Evolutionary conservation across 2,329 filamentous ascomycete species (phyloP), one percentile per base, ranked within the genome.

Genomic region (Nemania diffusa): DNA sequence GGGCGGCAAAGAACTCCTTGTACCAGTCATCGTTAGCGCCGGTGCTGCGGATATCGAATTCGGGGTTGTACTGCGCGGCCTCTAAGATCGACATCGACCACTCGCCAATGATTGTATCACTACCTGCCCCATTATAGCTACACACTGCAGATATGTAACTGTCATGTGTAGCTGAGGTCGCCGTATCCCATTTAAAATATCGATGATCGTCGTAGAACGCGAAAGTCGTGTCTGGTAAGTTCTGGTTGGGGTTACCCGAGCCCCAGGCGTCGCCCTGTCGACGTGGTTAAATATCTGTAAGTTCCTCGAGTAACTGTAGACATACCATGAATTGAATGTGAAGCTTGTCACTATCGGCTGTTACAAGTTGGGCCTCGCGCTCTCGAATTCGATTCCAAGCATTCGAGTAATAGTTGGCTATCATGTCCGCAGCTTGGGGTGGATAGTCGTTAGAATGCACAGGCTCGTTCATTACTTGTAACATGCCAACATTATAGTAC

Each of bases 81-180:
- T 84, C 82, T 9, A 84, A 83, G 1, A 86, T 82, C 44, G 81
- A 81, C 7, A 90, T 75, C 48, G 83, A 84, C 83, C 86, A 90
- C 74, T 90, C 88, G 34, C 87, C 87, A 1, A 90, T 82, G 27
- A 89, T 80, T 15, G 83, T 81, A 3, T 85, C 84, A 42, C 72
- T 78, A 13, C 76, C 74, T 40, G 72, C 75, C 17, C 72, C 81
- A 69, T 84, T 77, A 62, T 82, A 80, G 11, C 72, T 78, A 78
- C 88, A 90, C 2, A 65, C 70, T 1, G 70, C 69, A 1, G 84
- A 84, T 2, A 90, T 79, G 69, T 89, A 90, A 7, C 79, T 81
- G 1, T 79, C 76, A 65, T 88, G 81, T 6, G 79, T 81, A 0
- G 80, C 77, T 1, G 77, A 61, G 26, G 87, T 79, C 22, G 76